Evolutionary conservation across 1,284 basidiomycete genomes (phyloP), one percentile per base, ranked within the genome.

Genomic region (Taiwanofungus camphoratus): DNA sequence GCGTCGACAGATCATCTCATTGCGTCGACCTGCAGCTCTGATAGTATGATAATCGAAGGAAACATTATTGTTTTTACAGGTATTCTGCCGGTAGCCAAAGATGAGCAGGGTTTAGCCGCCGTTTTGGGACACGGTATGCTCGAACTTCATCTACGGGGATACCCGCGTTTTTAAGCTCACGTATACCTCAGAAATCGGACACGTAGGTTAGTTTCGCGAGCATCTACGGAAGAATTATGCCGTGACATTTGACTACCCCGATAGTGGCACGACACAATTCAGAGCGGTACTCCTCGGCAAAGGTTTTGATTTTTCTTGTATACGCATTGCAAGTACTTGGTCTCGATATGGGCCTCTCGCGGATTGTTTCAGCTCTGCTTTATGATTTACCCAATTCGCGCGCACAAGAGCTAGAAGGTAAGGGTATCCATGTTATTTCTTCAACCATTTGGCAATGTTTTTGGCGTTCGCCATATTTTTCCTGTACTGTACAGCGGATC

Each of bases 11-110:
- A n/a, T n/a, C n/a, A n/a, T n/a, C n/a, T n/a, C n/a, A n/a, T n/a
- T n/a, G n/a, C n/a, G n/a, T n/a, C n/a, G n/a, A n/a, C n/a, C 32
- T 19, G 12, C 19, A 8, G 36, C 8, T 30, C 1, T 26, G 20
- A n/a, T 9, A 5, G 26, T 21, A 24, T 13, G 36, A 11, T 9
- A 9, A 12, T 34, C 32, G 8, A 49, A 72, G 82, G 83, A 3
- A 80, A 79, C 52, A 86, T 96, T 50, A 79, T 94, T 39, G 88
- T 97, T 2, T 96, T 91, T 54, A 92, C 88, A 0, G 93, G 93
- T 0, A 91, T 97, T 39, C 63, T 97, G 6, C 91, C 89, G 0
- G 68, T 94, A 4, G 84, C 82, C 37, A 69, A 69, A 48, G 82
- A 92, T 49, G 87, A 92, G 51, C 76, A 87, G 49, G 92, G 92